phyloP scores from a whole-genome alignment of 768 basidiomycete species.

The Suillus occidentalis region DNA sequence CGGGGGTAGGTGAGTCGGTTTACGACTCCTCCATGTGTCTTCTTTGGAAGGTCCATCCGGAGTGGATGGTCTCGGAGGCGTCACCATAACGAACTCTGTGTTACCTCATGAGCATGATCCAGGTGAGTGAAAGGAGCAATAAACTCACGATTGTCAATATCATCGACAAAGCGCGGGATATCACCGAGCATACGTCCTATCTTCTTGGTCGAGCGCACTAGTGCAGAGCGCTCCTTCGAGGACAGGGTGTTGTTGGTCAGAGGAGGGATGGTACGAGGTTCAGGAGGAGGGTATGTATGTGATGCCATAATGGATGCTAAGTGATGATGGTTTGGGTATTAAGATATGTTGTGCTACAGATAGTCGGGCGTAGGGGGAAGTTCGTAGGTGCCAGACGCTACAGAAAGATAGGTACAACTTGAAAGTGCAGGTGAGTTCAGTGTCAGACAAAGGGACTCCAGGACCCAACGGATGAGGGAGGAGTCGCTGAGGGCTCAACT shows the following conservation, averaged over 20 bases:
- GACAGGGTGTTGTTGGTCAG: slow-evolving; percentile 60
- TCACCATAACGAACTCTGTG: slow-evolving; percentile 5
- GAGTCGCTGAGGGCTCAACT: slow-evolving; percentile 1
- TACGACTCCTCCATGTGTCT: slow-evolving; percentile 25
- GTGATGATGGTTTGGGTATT: slow-evolving; percentile 8
- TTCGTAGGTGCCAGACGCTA: slow-evolving; percentile 29
- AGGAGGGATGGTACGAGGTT: slow-evolving; percentile 45
- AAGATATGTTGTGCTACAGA: slow-evolving; percentile 6
- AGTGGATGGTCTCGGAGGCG: neutral
- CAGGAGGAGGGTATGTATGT: slow-evolving; percentile 13
- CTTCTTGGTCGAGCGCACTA: slow-evolving; percentile 59
- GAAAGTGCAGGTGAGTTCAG: slow-evolving; percentile 4
- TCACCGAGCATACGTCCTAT: slow-evolving; percentile 57
- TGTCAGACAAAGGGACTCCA: slow-evolving; percentile 11
- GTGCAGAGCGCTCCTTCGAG: slow-evolving; percentile 49
- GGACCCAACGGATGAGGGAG: slow-evolving; percentile 20
- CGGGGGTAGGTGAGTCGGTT: slow-evolving; percentile 29
- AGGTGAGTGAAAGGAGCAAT: neutral
- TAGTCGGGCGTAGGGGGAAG: neutral
- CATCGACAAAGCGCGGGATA: slow-evolving; percentile 58
- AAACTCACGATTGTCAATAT: slow-evolving; percentile 8
- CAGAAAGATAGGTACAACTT: slow-evolving; percentile 3
- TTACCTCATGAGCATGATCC: neutral
- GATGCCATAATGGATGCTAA: slow-evolving; percentile 7
- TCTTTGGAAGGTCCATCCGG: slow-evolving; percentile 13